Evolutionary conservation across 192 early-diverging fungal genomes (phyloP).

Genomic region (Coemansia sp.): DNA sequence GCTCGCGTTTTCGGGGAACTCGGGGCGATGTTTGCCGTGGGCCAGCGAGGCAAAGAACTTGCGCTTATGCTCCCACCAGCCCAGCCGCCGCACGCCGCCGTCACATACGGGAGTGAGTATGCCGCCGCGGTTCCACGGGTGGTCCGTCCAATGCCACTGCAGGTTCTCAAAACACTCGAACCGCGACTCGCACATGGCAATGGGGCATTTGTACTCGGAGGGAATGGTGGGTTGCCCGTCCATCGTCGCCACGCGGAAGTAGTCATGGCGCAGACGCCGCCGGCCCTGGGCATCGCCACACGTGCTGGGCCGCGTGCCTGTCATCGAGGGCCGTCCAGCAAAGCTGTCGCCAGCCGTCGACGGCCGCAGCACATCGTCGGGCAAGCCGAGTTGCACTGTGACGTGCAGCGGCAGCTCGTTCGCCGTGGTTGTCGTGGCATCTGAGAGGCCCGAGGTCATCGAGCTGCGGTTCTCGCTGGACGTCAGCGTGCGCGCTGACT

Average conservation of each 20-base stretch:
- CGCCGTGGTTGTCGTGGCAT: not conserved
- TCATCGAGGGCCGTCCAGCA: not conserved
- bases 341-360: not conserved
- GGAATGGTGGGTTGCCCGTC: conserved; percentile 27
- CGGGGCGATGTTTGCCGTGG: conserved; percentile 11
- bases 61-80: conserved; percentile 46
- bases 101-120: conserved; percentile 43
- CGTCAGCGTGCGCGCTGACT: conserved; percentile 14
- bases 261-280: conserved; percentile 32
- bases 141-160: conserved; percentile 40
- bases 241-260: conserved; percentile 41
- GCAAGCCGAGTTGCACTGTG: not conserved
- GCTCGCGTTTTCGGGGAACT: conserved; percentile 28
- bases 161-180: conserved; percentile 33
- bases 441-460: not conserved
- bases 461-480: conserved; percentile 6
- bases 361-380: not conserved
- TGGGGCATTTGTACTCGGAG: conserved; percentile 24
- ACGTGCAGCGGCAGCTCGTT: not conserved
- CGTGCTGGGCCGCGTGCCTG: not conserved
- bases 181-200: conserved; percentile 17
- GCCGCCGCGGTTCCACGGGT: conserved; percentile 46
- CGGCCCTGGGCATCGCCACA: not conserved
- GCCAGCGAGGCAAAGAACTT: conserved; percentile 42
- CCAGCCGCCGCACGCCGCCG: conserved; percentile 35